A percentile compares a stretch with the other conserved stretches of the same genome.
Evolutionary conservation across 495 filamentous ascomycete genomes (phyloP).

Genomic region (Bombardia bombarda): DNA sequence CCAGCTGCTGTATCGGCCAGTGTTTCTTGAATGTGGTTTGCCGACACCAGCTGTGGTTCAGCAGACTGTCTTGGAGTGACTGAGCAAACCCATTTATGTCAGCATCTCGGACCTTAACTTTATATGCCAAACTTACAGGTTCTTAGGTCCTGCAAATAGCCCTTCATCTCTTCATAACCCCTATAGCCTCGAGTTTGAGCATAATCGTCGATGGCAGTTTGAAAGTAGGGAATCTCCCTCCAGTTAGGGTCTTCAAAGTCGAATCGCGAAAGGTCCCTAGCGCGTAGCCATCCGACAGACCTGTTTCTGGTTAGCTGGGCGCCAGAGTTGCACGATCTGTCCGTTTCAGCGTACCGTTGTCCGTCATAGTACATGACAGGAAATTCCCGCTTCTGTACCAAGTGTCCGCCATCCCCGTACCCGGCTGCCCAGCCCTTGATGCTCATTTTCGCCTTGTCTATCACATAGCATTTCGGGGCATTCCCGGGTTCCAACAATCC

Average conservation of each 20-base stretch:
- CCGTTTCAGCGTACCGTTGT: conserved; percentile 12
- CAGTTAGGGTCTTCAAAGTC: conserved; percentile 16
- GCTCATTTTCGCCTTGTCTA: conserved; percentile 8
- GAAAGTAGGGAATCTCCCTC: conserved; percentile 7
- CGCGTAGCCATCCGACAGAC: conserved; percentile 20
- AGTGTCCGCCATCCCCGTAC: conserved; percentile 29
- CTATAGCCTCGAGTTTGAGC: conserved; percentile 1
- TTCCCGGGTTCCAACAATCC: conserved; percentile 21
- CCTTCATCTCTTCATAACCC: no score
- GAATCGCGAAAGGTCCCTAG: conserved; percentile 15
- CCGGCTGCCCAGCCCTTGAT: conserved; percentile 33
- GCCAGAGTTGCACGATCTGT: no score
- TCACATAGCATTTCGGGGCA: conserved; percentile 28
- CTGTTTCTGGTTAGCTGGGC: no score
- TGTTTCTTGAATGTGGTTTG: no score
- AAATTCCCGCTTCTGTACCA: conserved; percentile 29
- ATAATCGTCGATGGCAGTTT: conserved; percentile 13
- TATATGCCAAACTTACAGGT: no score
- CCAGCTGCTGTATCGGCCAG: no score
- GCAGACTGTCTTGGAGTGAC: no score
- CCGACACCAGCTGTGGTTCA: no score
- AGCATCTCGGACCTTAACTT: no score
- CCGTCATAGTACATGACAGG: conserved; percentile 36
- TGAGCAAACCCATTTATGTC: no score
- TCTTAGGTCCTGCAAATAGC: no score